Conservation (phyloP, 2,329 filamentous ascomycete species). For the Verticillium albo-atrum region DNA sequence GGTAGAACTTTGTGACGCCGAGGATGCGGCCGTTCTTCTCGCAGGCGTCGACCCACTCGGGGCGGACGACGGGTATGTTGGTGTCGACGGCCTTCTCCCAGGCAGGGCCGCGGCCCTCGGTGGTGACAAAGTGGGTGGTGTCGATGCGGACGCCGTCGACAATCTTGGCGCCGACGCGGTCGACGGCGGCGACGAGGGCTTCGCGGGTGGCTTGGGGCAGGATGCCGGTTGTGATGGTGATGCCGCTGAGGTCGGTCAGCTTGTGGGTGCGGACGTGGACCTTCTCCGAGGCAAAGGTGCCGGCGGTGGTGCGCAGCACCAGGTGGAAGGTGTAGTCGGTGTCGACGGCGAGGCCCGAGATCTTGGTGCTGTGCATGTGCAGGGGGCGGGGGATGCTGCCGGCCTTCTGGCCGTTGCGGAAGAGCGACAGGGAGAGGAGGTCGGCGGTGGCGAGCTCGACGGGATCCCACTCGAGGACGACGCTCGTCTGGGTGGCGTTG, state of each 20-base stretch:
- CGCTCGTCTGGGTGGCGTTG: slow-evolving; percentile 97
- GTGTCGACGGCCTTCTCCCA: slow-evolving; percentile 98
- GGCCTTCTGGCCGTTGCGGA: slow-evolving; percentile 94
- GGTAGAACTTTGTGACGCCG: slow-evolving; percentile 91
- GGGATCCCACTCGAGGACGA: slow-evolving; percentile 97
- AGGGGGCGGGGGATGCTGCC: slow-evolving; percentile 86
- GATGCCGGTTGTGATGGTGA: slow-evolving; percentile 89
- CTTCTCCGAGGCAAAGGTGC: slow-evolving; percentile 79
- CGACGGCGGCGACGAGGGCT: slow-evolving; percentile 68
- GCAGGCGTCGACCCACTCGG: slow-evolving; percentile 97
- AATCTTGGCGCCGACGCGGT: slow-evolving; percentile 88
- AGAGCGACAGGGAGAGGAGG: slow-evolving; percentile 82
- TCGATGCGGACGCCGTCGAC: slow-evolving; percentile 90
- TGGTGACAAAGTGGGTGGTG: slow-evolving; percentile 97
- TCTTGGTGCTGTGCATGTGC: slow-evolving; percentile 92
- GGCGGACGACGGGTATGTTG: slow-evolving; percentile 95
- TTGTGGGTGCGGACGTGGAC: slow-evolving; percentile 89
- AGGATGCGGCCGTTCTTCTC: slow-evolving; percentile 89
- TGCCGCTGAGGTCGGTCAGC: slow-evolving; percentile 95
- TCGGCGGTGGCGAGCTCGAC: slow-evolving; percentile 90
- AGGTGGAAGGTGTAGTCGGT: slow-evolving; percentile 95
- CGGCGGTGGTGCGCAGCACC: slow-evolving; percentile 84
- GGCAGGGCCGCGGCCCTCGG: slow-evolving; percentile 78
- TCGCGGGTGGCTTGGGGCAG: slow-evolving; percentile 71
- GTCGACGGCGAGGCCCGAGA: slow-evolving; percentile 92